Evolutionary conservation across 2,329 filamentous ascomycete genomes (phyloP), one percentile per base, ranked within the genome.

Genomic region (Fusarium verticillioides): DNA sequence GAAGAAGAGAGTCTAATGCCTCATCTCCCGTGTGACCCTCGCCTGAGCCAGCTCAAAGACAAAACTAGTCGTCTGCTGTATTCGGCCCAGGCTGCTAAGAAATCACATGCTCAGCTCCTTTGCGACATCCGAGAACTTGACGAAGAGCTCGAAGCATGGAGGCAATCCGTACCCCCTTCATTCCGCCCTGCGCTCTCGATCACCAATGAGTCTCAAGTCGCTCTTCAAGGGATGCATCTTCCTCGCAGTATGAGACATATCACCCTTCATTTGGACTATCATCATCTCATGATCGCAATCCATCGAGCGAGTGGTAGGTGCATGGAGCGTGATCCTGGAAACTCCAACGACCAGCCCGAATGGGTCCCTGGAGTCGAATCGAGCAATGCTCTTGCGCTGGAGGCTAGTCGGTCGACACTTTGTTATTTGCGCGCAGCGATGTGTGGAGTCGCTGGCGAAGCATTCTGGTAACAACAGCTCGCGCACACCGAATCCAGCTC

Each of bases 101-200:
- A 89, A 66, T 83, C 86, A 0, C 87, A 89, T 44, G 86, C 87
- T 0, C 87, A 90, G 61, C 78, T 90, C 0, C 80, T 90, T 5
- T 83, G 84, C 15, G 84, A 86, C 7, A 89, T 90, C 18, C 84
- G 88, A 10, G 85, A 89, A 75, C 79, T 90, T 0, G 88, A 90
- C 64, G 85, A 88, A 28, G 86, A 89, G 36, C 79, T 90, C 1
- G 88, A 90, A 52, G 77, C 77, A 18, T 90, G 88, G 88, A 83
- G 89, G 2, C 72, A 84, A 4, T 87, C 87, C 0, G 75, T 90
- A 0, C 85, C 86, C 0, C 73, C 75, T 2, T 72, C 81, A 11
- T 85, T 82, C 62, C 81, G 87, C 5, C 88, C 88, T 1, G 83
- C 81, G 1, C 77, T 90, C 13, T 85, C 86, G 1, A 83, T 86